Conservation (phyloP, 1,284 basidiomycete species). For the Pascua guehoae region DNA sequence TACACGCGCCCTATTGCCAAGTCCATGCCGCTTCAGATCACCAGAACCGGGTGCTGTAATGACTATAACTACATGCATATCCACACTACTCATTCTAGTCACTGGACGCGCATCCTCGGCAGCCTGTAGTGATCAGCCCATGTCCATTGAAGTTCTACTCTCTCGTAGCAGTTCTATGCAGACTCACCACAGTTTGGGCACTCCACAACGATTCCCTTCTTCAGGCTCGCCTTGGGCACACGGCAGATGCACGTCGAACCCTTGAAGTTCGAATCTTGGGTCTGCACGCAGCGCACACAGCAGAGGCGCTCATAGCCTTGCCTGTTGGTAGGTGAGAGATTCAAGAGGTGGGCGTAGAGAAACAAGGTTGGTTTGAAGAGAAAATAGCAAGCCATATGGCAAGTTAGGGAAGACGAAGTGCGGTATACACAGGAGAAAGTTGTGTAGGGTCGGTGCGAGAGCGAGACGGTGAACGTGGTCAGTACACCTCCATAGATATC, state of each 20-base stretch:
- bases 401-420: not conserved
- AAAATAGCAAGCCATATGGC: too few species aligned
- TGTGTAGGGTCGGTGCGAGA: too few species aligned
- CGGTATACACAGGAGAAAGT: not conserved
- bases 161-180: constrained; percentile 56
- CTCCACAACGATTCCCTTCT: constrained; percentile 88
- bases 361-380: not conserved
- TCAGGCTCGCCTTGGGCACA: constrained; percentile 90
- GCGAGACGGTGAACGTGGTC: not conserved
- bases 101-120: constrained; percentile 9
- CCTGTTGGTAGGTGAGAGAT: constrained; percentile 16
- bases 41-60: too few species aligned
- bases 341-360: not conserved
- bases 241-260: constrained; percentile 99
- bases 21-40: too few species aligned
- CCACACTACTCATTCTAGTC: constrained; percentile 1
- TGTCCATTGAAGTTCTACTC: constrained; percentile 73
- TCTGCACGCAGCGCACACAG: constrained; percentile 95
- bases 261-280: constrained; percentile 98
- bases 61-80: constrained; percentile 6
- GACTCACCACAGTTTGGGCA: constrained; percentile 90
- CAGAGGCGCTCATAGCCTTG: constrained; percentile 97
- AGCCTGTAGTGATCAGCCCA: constrained; percentile 1
- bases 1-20: too few species aligned
- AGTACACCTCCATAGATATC: not conserved